Base-by-base conservation (phyloP, 2,329 filamentous ascomycete genomes). In the Hypoxylon sp. region DNA sequence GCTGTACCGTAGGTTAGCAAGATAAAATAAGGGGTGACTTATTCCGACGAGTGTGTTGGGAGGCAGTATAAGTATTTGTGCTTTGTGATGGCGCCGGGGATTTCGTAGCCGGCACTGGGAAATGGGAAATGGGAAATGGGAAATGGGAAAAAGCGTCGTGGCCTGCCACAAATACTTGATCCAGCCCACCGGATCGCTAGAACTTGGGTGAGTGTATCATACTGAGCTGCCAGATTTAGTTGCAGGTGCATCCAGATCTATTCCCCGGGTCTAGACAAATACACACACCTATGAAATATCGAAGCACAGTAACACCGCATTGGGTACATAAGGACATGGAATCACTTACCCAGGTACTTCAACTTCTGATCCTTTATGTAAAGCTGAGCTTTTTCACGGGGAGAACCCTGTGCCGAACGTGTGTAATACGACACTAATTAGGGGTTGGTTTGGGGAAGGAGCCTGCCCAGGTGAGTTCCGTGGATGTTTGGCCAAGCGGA, bases 141-240 rank as follows among this genome's bases (percentile, higher is more conserved):
- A n/a, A 20, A 17, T 8, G 35, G n/a, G 13, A 25, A 42, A 3
- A 20, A 51, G 35, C 42, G 58, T 61, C 55, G 61, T 68, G 61
- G 65, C 44, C 46, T 62, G 35, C 57, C 48, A 61, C 58, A n/a
- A 61, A 50, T 42, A 30, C 58, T 27, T n/a, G 35, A 60, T 48
- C 58, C 51, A 66, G 33, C 48, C 54, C 20, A 61, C 56, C 51
- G 49, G 66, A 54, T 69, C 46, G 46, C 44, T 54, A 57, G 25
- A 60, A 64, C 30, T 59, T 48, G 59, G 62, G 11, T 17, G 20
- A 40, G 14, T 54, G 35, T 59, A 51, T 40, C 30, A 49, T 37
- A 50, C 31, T 33, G 51, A 69, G 51, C 64, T 69, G 57, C 66
- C 42, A 67, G 66, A 71, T 67, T 61, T 11, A 61, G 63, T 35